phyloP scores from a whole-genome alignment of 2,329 filamentous ascomycete genomes.

The Oidium heveae region DNA sequence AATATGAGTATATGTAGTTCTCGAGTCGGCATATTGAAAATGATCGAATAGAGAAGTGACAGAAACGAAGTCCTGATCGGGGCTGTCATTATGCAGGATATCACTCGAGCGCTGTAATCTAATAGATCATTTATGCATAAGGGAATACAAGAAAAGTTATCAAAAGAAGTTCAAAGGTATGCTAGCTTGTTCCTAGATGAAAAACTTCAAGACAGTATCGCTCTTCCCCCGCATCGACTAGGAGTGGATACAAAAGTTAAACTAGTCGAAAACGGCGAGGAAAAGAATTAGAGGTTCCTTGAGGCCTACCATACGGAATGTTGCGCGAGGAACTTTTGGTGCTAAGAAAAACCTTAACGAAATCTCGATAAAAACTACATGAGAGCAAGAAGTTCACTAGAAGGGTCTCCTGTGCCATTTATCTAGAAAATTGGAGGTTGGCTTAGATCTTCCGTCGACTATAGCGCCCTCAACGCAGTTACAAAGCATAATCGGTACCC shows the following conservation, averaged over 20 bases:
- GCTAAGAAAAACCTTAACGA: too few species aligned
- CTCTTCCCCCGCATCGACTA: neutral
- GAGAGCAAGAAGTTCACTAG: too few species aligned
- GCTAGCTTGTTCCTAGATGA: neutral
- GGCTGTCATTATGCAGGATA: neutral
- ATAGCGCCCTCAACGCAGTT: too few species aligned
- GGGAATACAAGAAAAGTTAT: neutral
- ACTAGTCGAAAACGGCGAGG: neutral
- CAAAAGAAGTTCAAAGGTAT: neutral
- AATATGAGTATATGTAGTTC: neutral
- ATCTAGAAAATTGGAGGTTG: too few species aligned
- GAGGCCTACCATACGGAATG: too few species aligned
- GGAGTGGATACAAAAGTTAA: neutral
- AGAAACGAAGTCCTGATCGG: neutral
- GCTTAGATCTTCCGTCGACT: too few species aligned
- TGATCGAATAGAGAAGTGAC: neutral
- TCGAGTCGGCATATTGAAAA: neutral
- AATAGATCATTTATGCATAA: neutral
- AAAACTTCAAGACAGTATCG: neutral
- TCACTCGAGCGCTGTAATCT: neutral
- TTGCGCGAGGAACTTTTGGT: too few species aligned
- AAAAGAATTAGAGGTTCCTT: neutral
- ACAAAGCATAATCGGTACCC: neutral
- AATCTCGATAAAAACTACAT: too few species aligned
- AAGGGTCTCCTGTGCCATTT: too few species aligned